phyloP scores from a whole-genome alignment of 345 rosid species.

The Pugionium cornutum region DNA sequence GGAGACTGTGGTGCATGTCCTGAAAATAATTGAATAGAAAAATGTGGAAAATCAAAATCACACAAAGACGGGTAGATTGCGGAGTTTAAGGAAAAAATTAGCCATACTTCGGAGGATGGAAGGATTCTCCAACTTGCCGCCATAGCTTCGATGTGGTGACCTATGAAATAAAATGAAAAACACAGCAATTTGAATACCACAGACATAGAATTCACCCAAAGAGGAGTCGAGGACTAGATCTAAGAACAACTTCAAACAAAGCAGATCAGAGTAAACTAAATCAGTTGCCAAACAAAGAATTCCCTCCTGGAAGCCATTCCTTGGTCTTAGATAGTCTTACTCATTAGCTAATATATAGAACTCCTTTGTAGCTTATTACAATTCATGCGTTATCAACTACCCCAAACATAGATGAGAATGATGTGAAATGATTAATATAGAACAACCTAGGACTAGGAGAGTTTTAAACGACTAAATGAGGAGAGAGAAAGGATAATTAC shows the following conservation, averaged over 20 bases:
- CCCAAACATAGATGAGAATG: neutral
- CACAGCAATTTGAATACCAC: slow-evolving; percentile 10
- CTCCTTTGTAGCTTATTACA: neutral
- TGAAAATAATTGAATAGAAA: slow-evolving; percentile 29
- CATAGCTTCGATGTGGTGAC: slow-evolving; percentile 84
- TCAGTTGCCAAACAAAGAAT: slow-evolving; percentile 15
- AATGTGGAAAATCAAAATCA: slow-evolving; percentile 9
- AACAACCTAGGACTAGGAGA: slow-evolving; percentile 10
- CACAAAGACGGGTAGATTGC: neutral
- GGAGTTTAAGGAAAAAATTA: slow-evolving; percentile 10
- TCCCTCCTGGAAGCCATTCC: neutral
- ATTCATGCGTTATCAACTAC: neutral
- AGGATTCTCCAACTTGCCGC: slow-evolving; percentile 99
- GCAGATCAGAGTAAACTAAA: slow-evolving; percentile 4
- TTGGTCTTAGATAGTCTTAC: neutral
- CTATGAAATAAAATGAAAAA: slow-evolving; percentile 44
- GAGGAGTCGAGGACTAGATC: neutral
- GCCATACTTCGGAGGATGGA: slow-evolving; percentile 93
- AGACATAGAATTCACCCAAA: slow-evolving; percentile 2
- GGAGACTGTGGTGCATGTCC: slow-evolving; percentile 96
- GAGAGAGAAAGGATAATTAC: slow-evolving; percentile 43
- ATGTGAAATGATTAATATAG: neutral
- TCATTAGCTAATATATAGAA: neutral
- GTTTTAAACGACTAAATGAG: neutral
- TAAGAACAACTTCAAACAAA: slow-evolving; percentile 1